Evolutionary conservation across 768 basidiomycete genomes (phyloP).

Genomic region (Boletellus sp.): DNA sequence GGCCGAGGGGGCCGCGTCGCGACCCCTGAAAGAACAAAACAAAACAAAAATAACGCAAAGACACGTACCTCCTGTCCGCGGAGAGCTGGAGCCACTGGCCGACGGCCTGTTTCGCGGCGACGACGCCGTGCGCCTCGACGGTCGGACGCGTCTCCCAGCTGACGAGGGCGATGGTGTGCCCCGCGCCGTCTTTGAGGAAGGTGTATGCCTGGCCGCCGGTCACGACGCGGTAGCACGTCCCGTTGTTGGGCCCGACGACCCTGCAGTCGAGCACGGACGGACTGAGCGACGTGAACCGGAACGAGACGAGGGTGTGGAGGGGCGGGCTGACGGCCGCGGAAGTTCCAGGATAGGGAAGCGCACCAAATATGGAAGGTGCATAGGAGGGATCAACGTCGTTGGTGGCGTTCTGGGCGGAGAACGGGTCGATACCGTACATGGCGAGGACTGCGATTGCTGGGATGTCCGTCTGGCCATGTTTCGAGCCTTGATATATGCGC

Average conservation of each 20-base stretch:
- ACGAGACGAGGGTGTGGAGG: constrained; percentile 36
- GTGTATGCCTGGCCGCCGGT: constrained; percentile 57
- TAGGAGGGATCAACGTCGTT: background rate
- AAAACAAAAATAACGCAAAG: too few relatives aligned
- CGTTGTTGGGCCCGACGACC: constrained; percentile 48
- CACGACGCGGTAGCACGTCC: constrained; percentile 45
- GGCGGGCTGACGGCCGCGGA: constrained; percentile 22
- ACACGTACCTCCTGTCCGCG: constrained; percentile 40
- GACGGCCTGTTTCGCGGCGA: constrained; percentile 44
- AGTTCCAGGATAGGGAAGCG: constrained; percentile 50
- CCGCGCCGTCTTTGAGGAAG: constrained; percentile 46
- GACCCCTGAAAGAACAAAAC: too few relatives aligned
- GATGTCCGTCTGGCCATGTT: background rate
- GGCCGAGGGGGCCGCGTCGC: too few relatives aligned
- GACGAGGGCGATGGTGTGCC: constrained; percentile 48
- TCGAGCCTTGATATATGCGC: constrained; percentile 11
- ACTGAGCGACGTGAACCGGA: constrained; percentile 49
- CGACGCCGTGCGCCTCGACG: constrained; percentile 51
- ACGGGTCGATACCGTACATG: constrained; percentile 29
- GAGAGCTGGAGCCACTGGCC: constrained; percentile 55
- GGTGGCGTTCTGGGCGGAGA: constrained; percentile 26
- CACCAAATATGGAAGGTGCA: constrained; percentile 57
- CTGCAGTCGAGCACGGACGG: constrained; percentile 53
- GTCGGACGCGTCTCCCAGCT: constrained; percentile 50
- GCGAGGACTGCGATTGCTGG: background rate